Evolutionary conservation across 2,329 filamentous ascomycete genomes (phyloP).

Genomic region (Cercospora sp.): DNA sequence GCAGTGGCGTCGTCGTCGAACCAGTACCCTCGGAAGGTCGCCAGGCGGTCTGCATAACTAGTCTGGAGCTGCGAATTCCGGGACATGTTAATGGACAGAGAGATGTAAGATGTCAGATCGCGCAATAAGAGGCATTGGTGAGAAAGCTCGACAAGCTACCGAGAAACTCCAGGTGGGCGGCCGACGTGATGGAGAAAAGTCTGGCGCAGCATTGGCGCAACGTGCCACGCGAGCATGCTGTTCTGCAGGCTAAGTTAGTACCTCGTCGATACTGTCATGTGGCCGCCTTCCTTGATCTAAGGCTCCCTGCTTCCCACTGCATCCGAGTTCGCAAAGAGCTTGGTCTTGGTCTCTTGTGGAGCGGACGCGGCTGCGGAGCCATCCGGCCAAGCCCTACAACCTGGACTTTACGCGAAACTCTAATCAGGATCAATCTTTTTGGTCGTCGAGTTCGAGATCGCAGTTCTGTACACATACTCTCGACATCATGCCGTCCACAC

Average conservation of each 20-base stretch:
- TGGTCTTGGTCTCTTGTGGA: neutral
- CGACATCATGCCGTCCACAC: slow-evolving; percentile 74
- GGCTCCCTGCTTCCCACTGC: neutral
- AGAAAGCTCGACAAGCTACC: neutral
- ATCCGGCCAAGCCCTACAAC: neutral
- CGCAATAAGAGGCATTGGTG: slow-evolving; percentile 4
- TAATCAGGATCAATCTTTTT: slow-evolving; percentile 4
- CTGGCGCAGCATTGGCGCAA: neutral
- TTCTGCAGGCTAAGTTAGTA: neutral
- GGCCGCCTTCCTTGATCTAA: neutral
- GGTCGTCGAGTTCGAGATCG: neutral
- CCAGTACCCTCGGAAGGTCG: slow-evolving; percentile 32
- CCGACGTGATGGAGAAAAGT: neutral
- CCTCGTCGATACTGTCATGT: neutral
- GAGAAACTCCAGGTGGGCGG: neutral
- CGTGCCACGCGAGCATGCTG: neutral
- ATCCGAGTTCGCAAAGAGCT: neutral
- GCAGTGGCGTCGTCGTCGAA: slow-evolving; percentile 29
- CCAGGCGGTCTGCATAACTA: slow-evolving; percentile 17
- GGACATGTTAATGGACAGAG: slow-evolving; percentile 3
- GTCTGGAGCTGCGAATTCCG: slow-evolving; percentile 3
- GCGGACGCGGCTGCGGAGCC: neutral
- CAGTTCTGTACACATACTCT: neutral
- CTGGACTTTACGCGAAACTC: slow-evolving; percentile 3
- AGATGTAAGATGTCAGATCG: neutral